Percentiles rank a stretch among this genome's conserved stretches.
phyloP scores from a whole-genome alignment of 106 monocot species.

The Gastrodia elata region DNA sequence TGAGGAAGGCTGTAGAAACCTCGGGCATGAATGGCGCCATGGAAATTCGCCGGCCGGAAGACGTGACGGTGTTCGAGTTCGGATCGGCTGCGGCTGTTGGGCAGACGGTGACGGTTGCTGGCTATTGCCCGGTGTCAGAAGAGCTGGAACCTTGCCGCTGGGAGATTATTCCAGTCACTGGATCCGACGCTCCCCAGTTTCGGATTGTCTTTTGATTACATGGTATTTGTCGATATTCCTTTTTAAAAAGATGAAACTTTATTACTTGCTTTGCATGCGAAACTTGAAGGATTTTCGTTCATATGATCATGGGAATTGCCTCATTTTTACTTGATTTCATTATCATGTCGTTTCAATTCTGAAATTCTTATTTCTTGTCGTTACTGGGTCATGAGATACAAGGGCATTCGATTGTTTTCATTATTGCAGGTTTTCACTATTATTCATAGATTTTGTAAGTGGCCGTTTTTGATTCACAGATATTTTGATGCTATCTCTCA shows the following conservation, averaged over 20 bases:
- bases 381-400: no score
- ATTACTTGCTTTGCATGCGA: not conserved
- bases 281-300: not conserved
- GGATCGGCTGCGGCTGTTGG: constrained; percentile 45
- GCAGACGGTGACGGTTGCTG: constrained; percentile 43
- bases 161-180: constrained; percentile 54
- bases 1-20: constrained; percentile 14
- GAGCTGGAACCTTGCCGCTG: constrained; percentile 77
- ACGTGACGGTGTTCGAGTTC: constrained; percentile 77
- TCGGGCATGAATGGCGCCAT: constrained; percentile 54
- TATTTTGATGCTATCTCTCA: no score
- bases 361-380: no score
- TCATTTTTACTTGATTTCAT: not conserved
- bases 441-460: no score
- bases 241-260: not conserved
- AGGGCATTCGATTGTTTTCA: no score
- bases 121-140: constrained; percentile 82
- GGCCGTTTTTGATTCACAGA: no score
- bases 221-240: not conserved
- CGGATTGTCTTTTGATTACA: constrained; percentile 47
- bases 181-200: constrained; percentile 49
- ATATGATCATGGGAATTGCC: not conserved
- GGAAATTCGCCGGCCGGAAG: constrained; percentile 54
- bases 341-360: no score
- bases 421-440: no score